Evolutionary conservation across 805 yeast genomes (phyloP), one percentile per base, ranked within the genome.

Genomic region (Suhomyces pyralidae): DNA sequence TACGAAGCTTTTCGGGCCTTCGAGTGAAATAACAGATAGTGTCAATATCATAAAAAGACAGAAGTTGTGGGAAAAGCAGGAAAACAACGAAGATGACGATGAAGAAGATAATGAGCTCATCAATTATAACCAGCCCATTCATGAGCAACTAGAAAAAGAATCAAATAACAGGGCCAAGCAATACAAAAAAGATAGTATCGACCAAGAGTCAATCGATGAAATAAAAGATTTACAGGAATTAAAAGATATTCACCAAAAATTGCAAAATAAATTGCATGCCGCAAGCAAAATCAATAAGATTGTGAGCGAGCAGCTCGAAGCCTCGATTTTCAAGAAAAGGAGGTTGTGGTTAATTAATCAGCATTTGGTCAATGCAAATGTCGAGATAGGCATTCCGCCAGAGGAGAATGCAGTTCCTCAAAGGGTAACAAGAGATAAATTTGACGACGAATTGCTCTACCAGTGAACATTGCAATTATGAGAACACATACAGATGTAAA

Each of bases 331-430:
- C 43, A 65, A 67, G 40, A 70, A 71, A 43, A 65, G 81, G 36
- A 61, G 67, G 34, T 54, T 76, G 25, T 78, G 79, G 77, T 51
- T 65, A 5, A 57, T 65, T 6, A 80, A 76, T 50, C 82, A 80
- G 53, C 52, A 70, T 9, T 58, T 80, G 15, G 56, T 80, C 24
- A 79, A 79, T 50, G 75, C 77, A 5, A 77, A 75, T 50, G 63
- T 77, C 25, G 53, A 61, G 38, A 49, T 71, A 8, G 80, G 76
- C 1, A 60, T 75, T 24, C 77, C 74, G 2, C 65, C 62, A 5
- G 55, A 49, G 19, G 49, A 50, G 15, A 32, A 55, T 17, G 46
- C 22, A 54, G 51, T 36, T 48, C 49, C 55, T 7, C 61, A 53
- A 50, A 44, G 60, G 24, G 60, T 57, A 8, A 49, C 45, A 19